A percentile compares a stretch with the other conserved stretches of the same genome.
Conservation (phyloP, 2,329 filamentous ascomycete genomes). For the Epichloe brachyelytri region DNA sequence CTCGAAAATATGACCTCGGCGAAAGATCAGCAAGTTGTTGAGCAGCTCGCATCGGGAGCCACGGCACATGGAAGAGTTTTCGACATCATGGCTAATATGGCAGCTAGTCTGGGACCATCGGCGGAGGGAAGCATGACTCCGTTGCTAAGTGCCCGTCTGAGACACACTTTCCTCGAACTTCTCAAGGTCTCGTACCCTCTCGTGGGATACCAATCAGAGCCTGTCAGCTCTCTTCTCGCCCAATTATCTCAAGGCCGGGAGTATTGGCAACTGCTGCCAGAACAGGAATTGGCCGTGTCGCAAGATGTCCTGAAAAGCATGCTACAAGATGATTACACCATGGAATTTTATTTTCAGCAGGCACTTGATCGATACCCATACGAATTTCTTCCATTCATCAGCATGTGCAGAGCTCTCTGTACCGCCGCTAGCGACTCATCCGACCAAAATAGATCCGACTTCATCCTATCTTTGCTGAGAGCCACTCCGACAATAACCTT, state of each 20-base stretch:
- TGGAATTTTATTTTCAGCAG: slow-evolving; percentile 49
- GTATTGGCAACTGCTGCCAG: slow-evolving; percentile 39
- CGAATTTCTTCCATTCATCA: slow-evolving; percentile 68
- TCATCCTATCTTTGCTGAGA: slow-evolving; percentile 52
- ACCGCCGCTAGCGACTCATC: slow-evolving; percentile 19
- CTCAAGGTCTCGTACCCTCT: slow-evolving; percentile 53
- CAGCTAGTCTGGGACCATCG: slow-evolving; percentile 31
- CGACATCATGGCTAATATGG: slow-evolving; percentile 39
- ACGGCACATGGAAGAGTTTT: slow-evolving; percentile 40
- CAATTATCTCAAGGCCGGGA: slow-evolving; percentile 43
- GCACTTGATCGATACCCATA: slow-evolving; percentile 72
- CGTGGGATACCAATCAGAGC: slow-evolving; percentile 60
- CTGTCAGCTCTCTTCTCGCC: slow-evolving; percentile 52
- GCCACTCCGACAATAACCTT: slow-evolving; percentile 66
- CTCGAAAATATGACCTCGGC: slow-evolving; percentile 36
- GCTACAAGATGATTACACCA: slow-evolving; percentile 29
- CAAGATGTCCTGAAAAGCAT: slow-evolving; percentile 23
- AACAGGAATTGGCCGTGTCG: slow-evolving; percentile 17
- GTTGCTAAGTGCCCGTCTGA: slow-evolving; percentile 48
- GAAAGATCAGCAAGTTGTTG: slow-evolving; percentile 38
- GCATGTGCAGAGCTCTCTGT: slow-evolving; percentile 52
- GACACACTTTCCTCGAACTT: slow-evolving; percentile 54
- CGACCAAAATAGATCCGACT: slow-evolving; percentile 27
- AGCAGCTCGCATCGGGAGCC: slow-evolving; percentile 34
- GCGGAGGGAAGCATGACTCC: slow-evolving; percentile 34